Conservation (phyloP, 495 filamentous ascomycete species). For the Penicillium diatomitis region DNA sequence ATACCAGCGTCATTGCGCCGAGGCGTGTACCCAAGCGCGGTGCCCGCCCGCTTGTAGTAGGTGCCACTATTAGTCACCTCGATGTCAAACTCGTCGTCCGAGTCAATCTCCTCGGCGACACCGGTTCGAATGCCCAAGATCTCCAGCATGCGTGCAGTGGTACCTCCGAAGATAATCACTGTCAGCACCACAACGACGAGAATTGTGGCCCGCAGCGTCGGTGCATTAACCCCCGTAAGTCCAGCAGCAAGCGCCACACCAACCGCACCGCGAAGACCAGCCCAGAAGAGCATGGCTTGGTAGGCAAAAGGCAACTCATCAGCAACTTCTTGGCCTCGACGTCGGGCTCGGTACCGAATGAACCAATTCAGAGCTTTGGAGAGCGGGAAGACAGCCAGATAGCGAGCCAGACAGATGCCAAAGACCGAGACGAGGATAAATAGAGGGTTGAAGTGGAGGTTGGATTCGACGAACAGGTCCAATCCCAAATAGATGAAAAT, state of each 20-base stretch:
- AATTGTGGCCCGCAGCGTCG: conserved; percentile 78
- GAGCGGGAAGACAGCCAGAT: conserved; percentile 88
- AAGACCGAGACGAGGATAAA: conserved; percentile 87
- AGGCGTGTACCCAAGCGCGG: conserved; percentile 67
- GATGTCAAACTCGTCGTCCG: conserved; percentile 97
- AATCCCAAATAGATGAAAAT: conserved; percentile 98
- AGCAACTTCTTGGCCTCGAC: conserved; percentile 65
- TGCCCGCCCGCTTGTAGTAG: conserved; percentile 66
- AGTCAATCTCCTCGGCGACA: conserved; percentile 92
- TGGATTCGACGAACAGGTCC: conserved; percentile 81
- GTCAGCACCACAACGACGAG: conserved; percentile 95
- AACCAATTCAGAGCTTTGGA: conserved; percentile 89
- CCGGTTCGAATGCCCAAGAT: conserved; percentile 91
- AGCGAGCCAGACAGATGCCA: conserved; percentile 85
- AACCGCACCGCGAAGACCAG: conserved; percentile 88
- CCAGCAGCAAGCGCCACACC: conserved; percentile 94
- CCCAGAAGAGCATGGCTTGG: conserved; percentile 98
- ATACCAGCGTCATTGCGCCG: conserved; percentile 47
- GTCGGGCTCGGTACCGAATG: conserved; percentile 77
- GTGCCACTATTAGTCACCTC: conserved; percentile 68
- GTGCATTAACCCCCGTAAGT: conserved; percentile 64
- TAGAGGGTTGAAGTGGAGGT: conserved; percentile 86
- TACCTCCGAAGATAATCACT: conserved; percentile 97
- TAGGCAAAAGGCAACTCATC: conserved; percentile 91
- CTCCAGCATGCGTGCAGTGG: conserved; percentile 96